These are phyloP conservation scores for Aspergillus leporis DNA, from an alignment of 495 filamentous ascomycete species.

Conservation along the genomic window DNA sequence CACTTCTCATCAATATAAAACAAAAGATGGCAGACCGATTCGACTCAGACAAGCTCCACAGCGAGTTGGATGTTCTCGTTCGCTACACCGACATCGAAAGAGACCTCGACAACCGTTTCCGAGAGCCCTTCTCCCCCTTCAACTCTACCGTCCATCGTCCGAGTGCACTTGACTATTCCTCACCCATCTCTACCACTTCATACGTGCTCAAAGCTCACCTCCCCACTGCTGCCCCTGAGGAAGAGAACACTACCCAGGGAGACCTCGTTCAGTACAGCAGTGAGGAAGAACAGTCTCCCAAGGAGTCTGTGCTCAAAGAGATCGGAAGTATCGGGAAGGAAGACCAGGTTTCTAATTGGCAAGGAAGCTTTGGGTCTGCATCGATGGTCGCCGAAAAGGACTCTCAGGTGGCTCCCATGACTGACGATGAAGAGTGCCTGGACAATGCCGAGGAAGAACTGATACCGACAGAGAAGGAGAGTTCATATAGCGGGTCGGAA, in stretches of 20 bases:
- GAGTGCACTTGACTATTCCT: background rate
- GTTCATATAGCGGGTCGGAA: background rate
- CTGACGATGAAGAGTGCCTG: background rate
- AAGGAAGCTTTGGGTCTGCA: background rate
- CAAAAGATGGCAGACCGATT: background rate
- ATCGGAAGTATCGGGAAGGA: background rate
- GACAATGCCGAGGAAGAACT: background rate
- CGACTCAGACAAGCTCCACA: background rate
- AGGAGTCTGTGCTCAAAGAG: background rate
- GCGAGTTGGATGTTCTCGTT: background rate
- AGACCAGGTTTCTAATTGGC: background rate
- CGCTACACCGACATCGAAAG: background rate
- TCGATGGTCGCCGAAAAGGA: background rate
- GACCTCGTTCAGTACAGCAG: background rate
- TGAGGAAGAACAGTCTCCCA: background rate
- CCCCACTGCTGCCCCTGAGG: background rate
- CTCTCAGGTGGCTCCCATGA: background rate
- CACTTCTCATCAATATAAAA: background rate
- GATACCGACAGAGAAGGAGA: background rate
- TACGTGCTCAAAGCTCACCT: background rate
- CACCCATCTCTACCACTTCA: background rate
- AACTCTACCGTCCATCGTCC: background rate
- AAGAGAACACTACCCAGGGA: background rate
- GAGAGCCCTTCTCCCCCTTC: conserved; percentile 3
- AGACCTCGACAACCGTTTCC: conserved; percentile 3